Base-by-base conservation (phyloP, 2,329 filamentous ascomycete genomes). In the Dothistroma septosporum region DNA sequence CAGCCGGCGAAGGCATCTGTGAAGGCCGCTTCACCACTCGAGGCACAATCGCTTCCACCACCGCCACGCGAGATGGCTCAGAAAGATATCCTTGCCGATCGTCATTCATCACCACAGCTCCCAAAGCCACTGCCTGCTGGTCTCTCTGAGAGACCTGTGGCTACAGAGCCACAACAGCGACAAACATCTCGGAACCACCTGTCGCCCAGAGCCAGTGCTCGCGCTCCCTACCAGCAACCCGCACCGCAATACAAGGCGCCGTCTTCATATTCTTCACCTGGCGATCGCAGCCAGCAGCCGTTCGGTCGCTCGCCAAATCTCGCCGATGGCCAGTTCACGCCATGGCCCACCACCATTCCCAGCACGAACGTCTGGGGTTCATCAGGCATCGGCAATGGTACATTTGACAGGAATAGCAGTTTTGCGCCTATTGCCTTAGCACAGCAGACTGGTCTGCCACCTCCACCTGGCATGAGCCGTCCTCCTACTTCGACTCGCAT, bases 321-420 rank as follows among this genome's bases (percentile, higher is more conserved):
- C 19, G 64, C 56, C 59, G 67, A 60, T 54, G 68, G 71, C 54
- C 59, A 63, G 4, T 69, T 67, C 46, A 61, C 69, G 11, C 66
- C 69, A 47, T 73, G 70, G 71, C 67, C 70, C 11, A 68, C 68
- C 4, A 65, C 69, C 46, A 52, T 80, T 79, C 73, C 79, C 70
- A 76, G 57, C 12, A 79, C 82, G 53, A 90, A 88, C 70, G 87
- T 92, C 19, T 92, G 89, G 89, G 89, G 86, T 19, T 86, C 90
- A 66, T 83, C 86, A 57, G 86, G 85, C 11, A 85, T 92, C 21
- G 89, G 89, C 3, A 92, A 92, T 72, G 89, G 89, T 48, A 91
- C 88, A 0, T 92, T 92, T 69, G 85, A 83, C 59, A 69, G 64
- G 49, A 55, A 64, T 19, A 68, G 65, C 52, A 61, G 58, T 21